Evolutionary conservation across 805 yeast genomes (phyloP), one percentile per base, ranked within the genome.

Genomic region (Candida sonorensis): DNA sequence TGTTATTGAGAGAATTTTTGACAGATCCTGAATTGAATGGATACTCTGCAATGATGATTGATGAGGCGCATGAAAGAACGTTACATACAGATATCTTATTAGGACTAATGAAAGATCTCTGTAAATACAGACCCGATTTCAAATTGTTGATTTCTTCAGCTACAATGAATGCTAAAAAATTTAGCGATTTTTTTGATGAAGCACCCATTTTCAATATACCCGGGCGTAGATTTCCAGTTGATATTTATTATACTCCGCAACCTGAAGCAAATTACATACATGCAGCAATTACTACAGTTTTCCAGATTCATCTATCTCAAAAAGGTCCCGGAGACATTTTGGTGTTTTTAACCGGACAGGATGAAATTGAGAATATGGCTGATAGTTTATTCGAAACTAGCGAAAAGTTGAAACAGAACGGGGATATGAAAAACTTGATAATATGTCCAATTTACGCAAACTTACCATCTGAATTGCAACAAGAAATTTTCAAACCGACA

Each of bases 11-110:
- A 37, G 98, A 92, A 57, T 80, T 85, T 42, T 59, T 88, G 21
- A 63, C 70, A 1, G 97, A 88, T 51, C 84, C 94, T 0, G 73
- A 73, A 26, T 57, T 88, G 25, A 57, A 67, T 1, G 61, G 59
- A 2, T 90, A 88, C 51, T 74, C 92, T 2, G 94, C 83, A 1
- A 66, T 90, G 35, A 87, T 90, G 81, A 79, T 90, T 29, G 98
- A 90, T 59, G 98, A 90, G 57, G 98, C 98, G 0, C 98, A 92
- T 53, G 98, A 92, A 54, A 69, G 98, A 36, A 92, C 97, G 0
- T 64, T 90, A 25, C 79, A 90, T n/a, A 90, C 97, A 0, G 98
- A 90, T 57, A 64, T 74, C 3, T 51, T 90, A 7, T 63, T 90
- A 31, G 94, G 95, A 1, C 61, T 92, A 23, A 57, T 90, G 20